Conservation (phyloP, 805 yeast genomes). For the Phaffomyces opuntiae region DNA sequence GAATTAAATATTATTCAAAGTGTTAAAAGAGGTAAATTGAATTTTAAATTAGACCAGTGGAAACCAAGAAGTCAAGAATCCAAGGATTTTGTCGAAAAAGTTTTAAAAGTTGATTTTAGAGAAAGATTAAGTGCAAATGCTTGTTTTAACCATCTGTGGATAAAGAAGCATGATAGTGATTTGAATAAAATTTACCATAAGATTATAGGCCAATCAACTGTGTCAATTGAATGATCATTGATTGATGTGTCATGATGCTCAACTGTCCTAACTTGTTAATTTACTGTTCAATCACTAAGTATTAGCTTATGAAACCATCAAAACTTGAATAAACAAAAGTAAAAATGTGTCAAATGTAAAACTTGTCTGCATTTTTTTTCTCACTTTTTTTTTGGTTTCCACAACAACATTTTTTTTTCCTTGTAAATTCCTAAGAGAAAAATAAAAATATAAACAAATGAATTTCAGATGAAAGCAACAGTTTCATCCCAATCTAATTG, state of each 20-base stretch:
- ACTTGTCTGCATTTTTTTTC: neutral
- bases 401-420: slow-evolving; percentile 10
- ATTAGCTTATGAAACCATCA: too few relatives aligned
- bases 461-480: neutral
- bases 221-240: too few relatives aligned
- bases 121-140: slow-evolving; percentile 31
- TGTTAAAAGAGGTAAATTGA: slow-evolving; percentile 34
- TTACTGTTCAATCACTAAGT: too few relatives aligned
- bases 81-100: slow-evolving; percentile 35
- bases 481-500: neutral
- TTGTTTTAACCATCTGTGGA: slow-evolving; percentile 44
- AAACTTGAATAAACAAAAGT: too few relatives aligned
- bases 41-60: slow-evolving; percentile 38
- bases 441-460: slow-evolving; percentile 6
- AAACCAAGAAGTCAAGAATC: slow-evolving; percentile 31
- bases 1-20: slow-evolving; percentile 34
- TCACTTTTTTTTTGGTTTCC: slow-evolving; percentile 8
- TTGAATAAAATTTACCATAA: slow-evolving; percentile 31
- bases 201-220: slow-evolving; percentile 10
- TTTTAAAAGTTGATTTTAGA: slow-evolving; percentile 32
- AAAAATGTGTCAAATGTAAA: too few relatives aligned
- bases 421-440: slow-evolving; percentile 1
- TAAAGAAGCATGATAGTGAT: slow-evolving; percentile 30
- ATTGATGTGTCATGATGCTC: too few relatives aligned
- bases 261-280: too few relatives aligned